phyloP scores from a whole-genome alignment of 306 rosid genomes.

The Medicago lupulina region DNA sequence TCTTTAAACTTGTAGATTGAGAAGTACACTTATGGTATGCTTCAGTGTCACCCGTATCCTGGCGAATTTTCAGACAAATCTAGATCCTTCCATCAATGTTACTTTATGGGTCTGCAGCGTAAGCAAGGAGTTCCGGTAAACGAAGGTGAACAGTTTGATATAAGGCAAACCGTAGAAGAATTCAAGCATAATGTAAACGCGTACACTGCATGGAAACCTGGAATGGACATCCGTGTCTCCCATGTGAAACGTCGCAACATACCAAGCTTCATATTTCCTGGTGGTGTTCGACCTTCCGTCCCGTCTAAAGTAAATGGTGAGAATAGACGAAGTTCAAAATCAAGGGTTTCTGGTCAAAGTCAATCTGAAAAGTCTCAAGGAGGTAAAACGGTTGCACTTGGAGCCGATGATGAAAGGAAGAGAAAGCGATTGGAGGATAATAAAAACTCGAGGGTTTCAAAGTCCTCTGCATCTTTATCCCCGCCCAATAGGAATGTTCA shows the following conservation, averaged over 20 bases:
- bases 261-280: constrained; percentile 85
- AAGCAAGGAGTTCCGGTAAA: constrained; percentile 77
- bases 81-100: constrained; percentile 73
- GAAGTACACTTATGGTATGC: constrained; percentile 74
- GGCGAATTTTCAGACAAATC: constrained; percentile 85
- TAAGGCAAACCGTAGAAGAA: constrained; percentile 76
- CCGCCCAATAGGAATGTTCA: constrained; percentile 50
- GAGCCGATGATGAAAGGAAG: constrained; percentile 60
- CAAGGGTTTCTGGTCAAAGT: constrained; percentile 59
- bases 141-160: constrained; percentile 81
- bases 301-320: constrained; percentile 64
- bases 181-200: constrained; percentile 72
- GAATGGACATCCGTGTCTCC: constrained; percentile 76
- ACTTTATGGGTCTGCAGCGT: constrained; percentile 95
- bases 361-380: constrained; percentile 57
- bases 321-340: constrained; percentile 61
- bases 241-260: constrained; percentile 80
- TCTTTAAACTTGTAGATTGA: constrained; percentile 69
- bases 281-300: constrained; percentile 71
- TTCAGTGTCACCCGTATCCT: constrained; percentile 97
- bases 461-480: constrained; percentile 45
- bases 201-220: constrained; percentile 67
- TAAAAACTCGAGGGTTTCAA: constrained; percentile 50
- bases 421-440: constrained; percentile 67
- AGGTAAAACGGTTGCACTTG: constrained; percentile 51